phyloP scores from a whole-genome alignment of 495 filamentous ascomycete genomes.

The Thozetella sp. region DNA sequence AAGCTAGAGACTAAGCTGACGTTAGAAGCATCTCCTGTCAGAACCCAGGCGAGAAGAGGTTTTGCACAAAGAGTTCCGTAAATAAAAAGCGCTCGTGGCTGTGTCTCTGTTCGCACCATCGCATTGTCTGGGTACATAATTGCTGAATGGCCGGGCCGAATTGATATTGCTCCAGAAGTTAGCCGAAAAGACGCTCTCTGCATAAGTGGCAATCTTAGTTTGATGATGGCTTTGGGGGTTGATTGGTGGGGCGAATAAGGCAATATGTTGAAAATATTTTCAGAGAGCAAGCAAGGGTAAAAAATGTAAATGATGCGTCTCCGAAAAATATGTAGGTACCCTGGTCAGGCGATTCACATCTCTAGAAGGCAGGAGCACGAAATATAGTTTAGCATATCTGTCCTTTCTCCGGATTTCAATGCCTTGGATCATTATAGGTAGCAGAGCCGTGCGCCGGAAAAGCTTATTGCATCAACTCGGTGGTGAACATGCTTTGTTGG shows the following conservation, averaged over 20 bases:
- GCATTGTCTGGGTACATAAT: background rate
- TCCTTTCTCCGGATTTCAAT: background rate
- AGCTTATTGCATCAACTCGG: background rate
- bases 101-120: background rate
- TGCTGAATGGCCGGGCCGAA: background rate
- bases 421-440: background rate
- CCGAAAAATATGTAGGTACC: background rate
- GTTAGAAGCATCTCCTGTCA: constrained; percentile 13
- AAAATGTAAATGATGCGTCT: background rate
- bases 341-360: background rate
- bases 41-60: constrained; percentile 16
- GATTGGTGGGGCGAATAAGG: background rate
- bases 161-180: background rate
- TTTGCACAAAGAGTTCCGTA: constrained; percentile 15
- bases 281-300: background rate
- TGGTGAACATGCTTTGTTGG: background rate
- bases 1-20: constrained; percentile 3
- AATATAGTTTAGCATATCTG: background rate
- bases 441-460: background rate
- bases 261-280: background rate
- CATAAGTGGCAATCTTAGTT: background rate
- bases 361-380: background rate
- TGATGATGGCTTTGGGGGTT: background rate
- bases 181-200: background rate
- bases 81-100: constrained; percentile 17